These are phyloP conservation scores for Ceratobasidium sp. DNA, from an alignment of 1,284 basidiomycete genomes.

Conservation along the genomic window DNA sequence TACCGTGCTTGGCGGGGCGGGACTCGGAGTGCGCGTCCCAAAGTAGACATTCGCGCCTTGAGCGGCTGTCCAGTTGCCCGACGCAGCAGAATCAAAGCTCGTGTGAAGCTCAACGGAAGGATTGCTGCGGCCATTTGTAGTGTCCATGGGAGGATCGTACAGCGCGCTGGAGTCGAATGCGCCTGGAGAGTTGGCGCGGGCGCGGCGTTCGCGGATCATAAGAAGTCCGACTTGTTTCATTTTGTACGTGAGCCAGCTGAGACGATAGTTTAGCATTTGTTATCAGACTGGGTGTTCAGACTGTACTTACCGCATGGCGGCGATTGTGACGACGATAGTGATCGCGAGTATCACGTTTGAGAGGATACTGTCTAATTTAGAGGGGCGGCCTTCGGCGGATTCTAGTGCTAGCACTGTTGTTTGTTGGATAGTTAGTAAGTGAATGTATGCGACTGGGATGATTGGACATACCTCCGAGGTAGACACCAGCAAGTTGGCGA, in stretches of 20 bases:
- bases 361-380: background rate
- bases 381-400: slow-evolving; percentile 21
- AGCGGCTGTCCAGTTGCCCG: background rate
- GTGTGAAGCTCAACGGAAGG: no score
- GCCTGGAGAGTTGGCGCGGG: background rate
- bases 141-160: slow-evolving; percentile 10
- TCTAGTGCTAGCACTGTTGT: slow-evolving; percentile 18
- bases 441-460: no score
- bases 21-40: slow-evolving; percentile 24
- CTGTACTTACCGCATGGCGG: slow-evolving; percentile 14
- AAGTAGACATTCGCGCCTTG: slow-evolving; percentile 1
- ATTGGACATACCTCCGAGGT: slow-evolving; percentile 23
- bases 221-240: slow-evolving; percentile 17
- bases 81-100: no score
- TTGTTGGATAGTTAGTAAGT: no score
- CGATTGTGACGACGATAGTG: slow-evolving; percentile 28
- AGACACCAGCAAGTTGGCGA: background rate
- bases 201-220: slow-evolving; percentile 39
- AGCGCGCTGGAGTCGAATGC: slow-evolving; percentile 13
- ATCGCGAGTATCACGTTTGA: slow-evolving; percentile 24
- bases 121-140: background rate
- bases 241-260: slow-evolving; percentile 12
- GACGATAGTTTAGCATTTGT: background rate
- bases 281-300: background rate
- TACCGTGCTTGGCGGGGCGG: background rate